A percentile compares a stretch with the other conserved stretches of the same genome.
phyloP scores from a whole-genome alignment of 345 rosid genomes.

The Chamaenerion angustifolium region DNA sequence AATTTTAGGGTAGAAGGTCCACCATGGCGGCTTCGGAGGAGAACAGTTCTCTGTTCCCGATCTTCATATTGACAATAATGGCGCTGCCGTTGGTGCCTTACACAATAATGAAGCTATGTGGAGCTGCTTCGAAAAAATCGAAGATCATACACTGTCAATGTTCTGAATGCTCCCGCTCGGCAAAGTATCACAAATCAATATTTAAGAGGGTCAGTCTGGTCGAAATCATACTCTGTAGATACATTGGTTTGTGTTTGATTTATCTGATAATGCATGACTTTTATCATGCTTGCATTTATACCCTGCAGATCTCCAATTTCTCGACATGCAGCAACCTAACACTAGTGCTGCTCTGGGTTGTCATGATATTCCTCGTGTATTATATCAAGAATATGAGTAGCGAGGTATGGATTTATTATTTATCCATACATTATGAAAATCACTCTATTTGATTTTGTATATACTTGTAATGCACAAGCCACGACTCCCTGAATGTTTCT shows the following conservation, averaged over 20 bases:
- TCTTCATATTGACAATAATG: constrained; percentile 90
- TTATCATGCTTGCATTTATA: constrained; percentile 1
- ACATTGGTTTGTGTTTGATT: no score
- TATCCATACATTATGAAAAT: not conserved
- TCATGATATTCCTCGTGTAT: constrained; percentile 76
- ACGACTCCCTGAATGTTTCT: not conserved
- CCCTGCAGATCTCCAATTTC: constrained; percentile 75
- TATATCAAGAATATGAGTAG: constrained; percentile 79
- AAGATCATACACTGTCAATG: constrained; percentile 78
- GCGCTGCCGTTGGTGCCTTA: constrained; percentile 89
- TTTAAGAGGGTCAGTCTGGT: constrained; percentile 46
- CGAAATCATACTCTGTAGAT: no score
- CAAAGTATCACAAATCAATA: constrained; percentile 78
- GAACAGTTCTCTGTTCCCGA: constrained; percentile 78
- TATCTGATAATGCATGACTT: no score
- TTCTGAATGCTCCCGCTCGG: constrained; percentile 60
- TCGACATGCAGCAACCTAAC: constrained; percentile 90
- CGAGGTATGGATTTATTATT: constrained; percentile 34
- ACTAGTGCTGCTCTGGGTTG: constrained; percentile 62
- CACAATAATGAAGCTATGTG: constrained; percentile 55
- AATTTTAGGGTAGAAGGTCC: constrained; percentile 14
- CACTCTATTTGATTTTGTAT: not conserved
- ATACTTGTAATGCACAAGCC: not conserved
- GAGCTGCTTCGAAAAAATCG: constrained; percentile 52
- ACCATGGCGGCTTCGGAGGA: constrained; percentile 89